phyloP scores from a whole-genome alignment of 768 basidiomycete species.

The Rhodotorula toruloides region DNA sequence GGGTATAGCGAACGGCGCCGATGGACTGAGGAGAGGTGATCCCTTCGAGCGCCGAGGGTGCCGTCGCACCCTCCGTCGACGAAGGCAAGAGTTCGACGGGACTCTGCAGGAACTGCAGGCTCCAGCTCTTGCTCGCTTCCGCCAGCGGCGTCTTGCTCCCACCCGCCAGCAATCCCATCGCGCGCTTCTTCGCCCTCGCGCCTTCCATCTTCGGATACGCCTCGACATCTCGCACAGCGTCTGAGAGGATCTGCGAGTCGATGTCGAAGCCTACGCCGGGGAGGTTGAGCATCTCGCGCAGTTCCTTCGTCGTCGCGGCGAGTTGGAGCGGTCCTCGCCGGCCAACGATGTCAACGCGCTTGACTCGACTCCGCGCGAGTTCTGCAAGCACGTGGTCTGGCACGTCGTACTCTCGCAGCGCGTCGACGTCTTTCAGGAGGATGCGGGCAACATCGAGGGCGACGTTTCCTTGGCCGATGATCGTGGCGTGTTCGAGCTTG shows the following conservation, averaged over 20 bases:
- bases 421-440: constrained; percentile 64
- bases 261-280: constrained; percentile 60
- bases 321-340: constrained; percentile 83
- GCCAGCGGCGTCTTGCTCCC: constrained; percentile 50
- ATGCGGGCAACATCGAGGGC: constrained; percentile 87
- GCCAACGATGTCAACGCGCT: constrained; percentile 75
- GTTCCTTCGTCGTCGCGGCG: constrained; percentile 85
- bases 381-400: constrained; percentile 67
- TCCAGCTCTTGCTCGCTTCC: constrained; percentile 70
- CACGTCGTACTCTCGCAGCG: constrained; percentile 68
- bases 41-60: background rate
- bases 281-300: constrained; percentile 70
- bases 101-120: constrained; percentile 72
- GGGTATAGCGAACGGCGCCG: constrained; percentile 13
- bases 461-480: constrained; percentile 94
- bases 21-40: background rate
- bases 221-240: constrained; percentile 42
- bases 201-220: constrained; percentile 34
- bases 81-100: constrained; percentile 51
- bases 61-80: background rate
- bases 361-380: constrained; percentile 59
- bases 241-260: constrained; percentile 39
- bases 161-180: constrained; percentile 48
- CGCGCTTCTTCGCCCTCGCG: constrained; percentile 47
- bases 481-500: constrained; percentile 62